phyloP scores from a whole-genome alignment of 2,329 filamentous ascomycete genomes.

The Exutisphaerella laricina region DNA sequence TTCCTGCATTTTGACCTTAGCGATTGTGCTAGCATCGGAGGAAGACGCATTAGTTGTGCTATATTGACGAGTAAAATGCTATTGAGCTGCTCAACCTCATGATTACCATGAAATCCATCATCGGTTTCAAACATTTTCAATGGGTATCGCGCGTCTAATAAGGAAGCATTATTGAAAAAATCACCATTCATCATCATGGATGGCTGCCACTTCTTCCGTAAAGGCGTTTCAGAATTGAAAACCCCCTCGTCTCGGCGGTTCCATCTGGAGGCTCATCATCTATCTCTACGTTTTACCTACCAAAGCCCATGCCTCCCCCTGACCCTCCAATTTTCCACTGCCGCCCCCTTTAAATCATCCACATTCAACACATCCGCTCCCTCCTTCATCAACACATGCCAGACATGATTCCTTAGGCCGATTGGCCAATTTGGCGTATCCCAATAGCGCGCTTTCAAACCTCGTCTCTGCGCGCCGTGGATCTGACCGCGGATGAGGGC shows the following conservation, averaged over 20 bases:
- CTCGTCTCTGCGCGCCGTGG: conserved; percentile 45
- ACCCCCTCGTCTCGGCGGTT: neutral
- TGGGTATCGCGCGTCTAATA: too few species aligned
- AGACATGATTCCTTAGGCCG: conserved; percentile 49
- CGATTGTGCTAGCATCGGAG: neutral
- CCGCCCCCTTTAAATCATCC: conserved; percentile 50
- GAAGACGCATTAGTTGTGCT: too few species aligned
- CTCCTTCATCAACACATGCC: conserved; percentile 49
- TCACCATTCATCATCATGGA: too few species aligned
- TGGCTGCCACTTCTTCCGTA: too few species aligned
- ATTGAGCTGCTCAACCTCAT: too few species aligned
- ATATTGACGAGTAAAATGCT: too few species aligned
- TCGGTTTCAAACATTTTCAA: too few species aligned
- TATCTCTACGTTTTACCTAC: neutral
- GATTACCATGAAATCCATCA: too few species aligned
- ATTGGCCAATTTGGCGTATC: conserved; percentile 51
- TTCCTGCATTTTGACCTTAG: too few species aligned
- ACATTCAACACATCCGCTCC: conserved; percentile 54
- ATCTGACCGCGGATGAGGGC: conserved; percentile 48
- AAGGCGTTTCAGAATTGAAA: neutral
- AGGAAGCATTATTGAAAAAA: too few species aligned
- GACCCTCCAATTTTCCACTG: conserved; percentile 43
- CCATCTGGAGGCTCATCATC: neutral
- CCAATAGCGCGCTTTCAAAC: conserved; percentile 55
- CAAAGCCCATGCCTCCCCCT: conserved; percentile 11